Evolutionary conservation across 495 filamentous ascomycete species (phyloP), one percentile per base, ranked within the genome.

Genomic region (Podospora fimiseda): DNA sequence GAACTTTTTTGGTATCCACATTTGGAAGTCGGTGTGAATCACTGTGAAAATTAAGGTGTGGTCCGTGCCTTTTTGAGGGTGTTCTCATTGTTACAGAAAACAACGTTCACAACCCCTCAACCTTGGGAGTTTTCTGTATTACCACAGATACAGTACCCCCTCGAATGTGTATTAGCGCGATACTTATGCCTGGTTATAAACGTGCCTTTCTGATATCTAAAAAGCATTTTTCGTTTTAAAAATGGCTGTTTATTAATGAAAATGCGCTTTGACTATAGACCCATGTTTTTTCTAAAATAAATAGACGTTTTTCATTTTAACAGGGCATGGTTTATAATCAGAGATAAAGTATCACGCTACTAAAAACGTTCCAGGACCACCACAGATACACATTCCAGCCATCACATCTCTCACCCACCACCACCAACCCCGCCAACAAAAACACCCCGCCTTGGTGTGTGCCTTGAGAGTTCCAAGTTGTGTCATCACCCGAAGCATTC

Each of bases 21-120:
- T 30, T 46, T 33, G 53, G 48, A 46, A 55, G 52, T 53, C 56
- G 52, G 51, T 46, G 51, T 45, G 48, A 44, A 46, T 52, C 56
- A 53, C 56, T 63, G 52, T 57, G 51, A 16, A 4, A 50, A 60
- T 60, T 64, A 57, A 62, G 59, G 43, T 61, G 46, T 62, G 65
- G 65, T 58, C 57, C 38, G 63, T 64, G 63, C 63, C 13, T 41
- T 14, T n/a, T n/a, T n/a, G n/a, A n/a, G n/a, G n/a, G n/a, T n/a
- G n/a, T n/a, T n/a, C n/a, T n/a, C n/a, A n/a, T n/a, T n/a, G n/a
- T 19, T 42, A 42, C 39, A 42, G 39, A 42, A 42, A 16, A 42
- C 39, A 42, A 8, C 15, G 39, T 11, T 42, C 11, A 16, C 2
- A 15, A 42, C 2, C 6, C 15, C 20, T 15, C 13, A 7, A 42